Base-by-base conservation (phyloP, 2,329 filamentous ascomycete genomes). In the Fusarium sp. region DNA sequence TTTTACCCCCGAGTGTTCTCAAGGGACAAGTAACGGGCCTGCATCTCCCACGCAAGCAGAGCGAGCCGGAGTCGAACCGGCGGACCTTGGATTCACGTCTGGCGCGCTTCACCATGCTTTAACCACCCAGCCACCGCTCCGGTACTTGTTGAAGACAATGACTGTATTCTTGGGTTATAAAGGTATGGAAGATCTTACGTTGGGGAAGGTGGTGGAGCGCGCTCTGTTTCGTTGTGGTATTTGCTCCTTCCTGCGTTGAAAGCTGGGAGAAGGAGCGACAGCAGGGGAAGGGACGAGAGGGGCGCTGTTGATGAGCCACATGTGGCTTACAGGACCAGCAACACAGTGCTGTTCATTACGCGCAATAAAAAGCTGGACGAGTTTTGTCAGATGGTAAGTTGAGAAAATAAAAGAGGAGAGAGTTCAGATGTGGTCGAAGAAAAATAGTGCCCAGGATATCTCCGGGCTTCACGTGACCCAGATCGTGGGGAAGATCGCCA, bases 91-190 rank as follows among this genome's bases (percentile, higher is more conserved):
- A 3, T 18, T 3, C 12, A 12, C 8, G 31, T 12, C 36, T 15
- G 15, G 0, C 1, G 14, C 17, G 6, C 0, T 41, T 20, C 61
- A 27, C 22, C 38, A 65, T 36, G 63, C 63, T 17, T 65, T 59
- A 59, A 59, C 50, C 62, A 66, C 41, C 46, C 29, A 36, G 62
- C 46, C n/a, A 66, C 53, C 62, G 39, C 62, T 39, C 25, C n/a
- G 10, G 38, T 45, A 36, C 31, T 65, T 53, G 61, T 46, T 46
- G 27, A 8, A 10, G 18, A 10, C 5, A 13, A 2, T 22, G 11
- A 5, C 5, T 25, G 18, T 7, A 6, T 15, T 59, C 46, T 46
- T n/a, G 12, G 42, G 9, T 65, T 29, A 65, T 22, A 65, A 27
- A 17, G 12, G 3, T 57, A 20, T 41, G 8, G 29, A 10, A 0